Percentiles rank a stretch among this genome's conserved stretches.
Conservation (phyloP, 2,329 filamentous ascomycete genomes). For the Cladophialophora immunda region DNA sequence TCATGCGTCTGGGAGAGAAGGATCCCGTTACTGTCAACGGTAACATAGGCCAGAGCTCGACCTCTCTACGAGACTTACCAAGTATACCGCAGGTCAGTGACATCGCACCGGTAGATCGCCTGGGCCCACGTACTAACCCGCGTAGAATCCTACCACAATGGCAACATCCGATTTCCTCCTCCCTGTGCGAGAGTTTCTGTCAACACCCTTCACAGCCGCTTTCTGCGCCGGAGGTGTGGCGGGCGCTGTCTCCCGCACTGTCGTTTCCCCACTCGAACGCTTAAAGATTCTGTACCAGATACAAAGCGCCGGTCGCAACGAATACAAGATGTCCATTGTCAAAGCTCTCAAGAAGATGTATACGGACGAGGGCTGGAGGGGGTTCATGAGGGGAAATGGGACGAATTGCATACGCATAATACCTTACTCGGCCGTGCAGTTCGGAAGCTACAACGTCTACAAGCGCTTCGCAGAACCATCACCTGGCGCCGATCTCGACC, state of each 20-base stretch:
- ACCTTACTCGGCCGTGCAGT: conserved; percentile 97
- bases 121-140: conserved; percentile 20
- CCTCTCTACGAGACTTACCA: conserved; percentile 33
- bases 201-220: conserved; percentile 86
- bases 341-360: conserved; percentile 95
- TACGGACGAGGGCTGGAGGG: conserved; percentile 94
- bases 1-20: conserved; percentile 40
- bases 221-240: conserved; percentile 95
- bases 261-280: conserved; percentile 93
- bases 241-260: conserved; percentile 95
- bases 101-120: not conserved
- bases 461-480: conserved; percentile 83
- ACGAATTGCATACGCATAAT: conserved; percentile 99
- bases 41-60: conserved; percentile 35
- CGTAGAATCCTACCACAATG: conserved; percentile 37
- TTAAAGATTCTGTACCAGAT: conserved; percentile 98
- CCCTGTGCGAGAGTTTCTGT: conserved; percentile 58
- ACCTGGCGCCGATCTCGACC: conserved; percentile 76
- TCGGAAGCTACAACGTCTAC: conserved; percentile 97
- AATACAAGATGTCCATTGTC: conserved; percentile 91
- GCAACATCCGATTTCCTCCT: conserved; percentile 39
- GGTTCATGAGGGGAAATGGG: conserved; percentile 97
- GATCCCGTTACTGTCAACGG: conserved; percentile 36
- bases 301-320: conserved; percentile 86
- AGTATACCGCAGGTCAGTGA: conserved; percentile 38